Conservation (phyloP, 371 early-diverging fungal genomes). For the Paraphysoderma sedebokerense region DNA sequence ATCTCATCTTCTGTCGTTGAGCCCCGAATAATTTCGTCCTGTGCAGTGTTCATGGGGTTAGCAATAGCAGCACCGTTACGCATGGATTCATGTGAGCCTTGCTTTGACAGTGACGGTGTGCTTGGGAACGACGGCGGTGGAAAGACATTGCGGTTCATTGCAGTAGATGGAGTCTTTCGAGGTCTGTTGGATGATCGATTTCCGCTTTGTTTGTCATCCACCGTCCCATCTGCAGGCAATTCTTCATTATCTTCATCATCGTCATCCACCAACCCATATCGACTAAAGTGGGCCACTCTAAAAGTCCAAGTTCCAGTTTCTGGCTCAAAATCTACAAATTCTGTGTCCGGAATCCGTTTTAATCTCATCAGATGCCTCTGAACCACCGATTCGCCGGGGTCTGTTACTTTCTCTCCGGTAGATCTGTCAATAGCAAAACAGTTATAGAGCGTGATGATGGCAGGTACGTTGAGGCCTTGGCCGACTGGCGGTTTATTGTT, state of each 20-base stretch:
- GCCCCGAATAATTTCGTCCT: no score
- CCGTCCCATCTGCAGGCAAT: no score
- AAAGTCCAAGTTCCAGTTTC: conserved; percentile 76
- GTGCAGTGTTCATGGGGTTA: no score
- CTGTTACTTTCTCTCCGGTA: conserved; percentile 43
- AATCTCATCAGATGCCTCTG: conserved; percentile 49
- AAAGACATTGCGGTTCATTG: no score
- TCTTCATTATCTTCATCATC: conserved; percentile 16
- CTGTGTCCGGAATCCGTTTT: conserved; percentile 41
- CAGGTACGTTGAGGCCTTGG: conserved; percentile 70
- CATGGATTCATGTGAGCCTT: no score
- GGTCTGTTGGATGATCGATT: no score
- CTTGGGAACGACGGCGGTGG: no score
- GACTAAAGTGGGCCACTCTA: conserved; percentile 68
- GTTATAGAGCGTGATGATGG: conserved; percentile 49
- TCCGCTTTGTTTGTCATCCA: no score
- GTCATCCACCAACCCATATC: conserved; percentile 46
- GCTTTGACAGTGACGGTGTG: no score
- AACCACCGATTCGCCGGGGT: conserved; percentile 48
- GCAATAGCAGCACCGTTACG: no score
- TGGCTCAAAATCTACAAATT: conserved; percentile 54
- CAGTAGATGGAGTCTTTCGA: no score
- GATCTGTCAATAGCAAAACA: conserved; percentile 70
- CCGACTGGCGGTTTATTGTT: conserved; percentile 61
- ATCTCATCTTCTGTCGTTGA: no score